phyloP scores from a whole-genome alignment of 1,284 basidiomycete species.

The Boletus mariae region DNA sequence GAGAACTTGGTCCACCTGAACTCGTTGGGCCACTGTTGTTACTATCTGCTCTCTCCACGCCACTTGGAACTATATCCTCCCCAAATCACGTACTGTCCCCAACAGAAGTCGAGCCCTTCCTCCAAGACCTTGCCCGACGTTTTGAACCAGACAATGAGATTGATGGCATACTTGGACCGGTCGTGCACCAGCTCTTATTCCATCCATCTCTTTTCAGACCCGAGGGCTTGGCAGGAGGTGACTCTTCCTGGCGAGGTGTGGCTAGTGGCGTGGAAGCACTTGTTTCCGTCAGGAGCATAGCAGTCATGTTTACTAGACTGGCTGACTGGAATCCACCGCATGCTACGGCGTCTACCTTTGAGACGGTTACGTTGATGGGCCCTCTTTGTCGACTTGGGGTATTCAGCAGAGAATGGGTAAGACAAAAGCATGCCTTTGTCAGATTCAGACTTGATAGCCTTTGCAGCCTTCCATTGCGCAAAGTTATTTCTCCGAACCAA shows the following conservation, averaged over 20 bases:
- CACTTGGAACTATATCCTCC: conserved; percentile 32
- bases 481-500: conserved; percentile 81
- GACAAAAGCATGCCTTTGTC: conserved; percentile 30
- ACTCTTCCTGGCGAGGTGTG: conserved; percentile 83
- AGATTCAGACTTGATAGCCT: conserved; percentile 7
- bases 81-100: conserved; percentile 35
- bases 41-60: conserved; percentile 59
- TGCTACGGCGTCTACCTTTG: conserved; percentile 59
- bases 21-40: conserved; percentile 75
- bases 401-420: conserved; percentile 84
- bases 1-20: conserved; percentile 70
- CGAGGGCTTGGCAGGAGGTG: conserved; percentile 66
- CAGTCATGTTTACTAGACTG: conserved; percentile 71
- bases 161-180: conserved; percentile 54
- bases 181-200: conserved; percentile 56
- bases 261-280: conserved; percentile 80
- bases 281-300: conserved; percentile 80
- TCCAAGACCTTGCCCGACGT: conserved; percentile 66
- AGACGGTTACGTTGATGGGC: conserved; percentile 69
- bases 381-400: conserved; percentile 80
- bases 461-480: conserved; percentile 70
- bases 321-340: conserved; percentile 65
- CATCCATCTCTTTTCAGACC: conserved; percentile 59
- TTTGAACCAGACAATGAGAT: conserved; percentile 64
- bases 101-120: conserved; percentile 64